Evolutionary conservation across 208 protist species (phyloP), one percentile per base, ranked within the genome.

Genomic region (Novymonas esmeraldas): DNA sequence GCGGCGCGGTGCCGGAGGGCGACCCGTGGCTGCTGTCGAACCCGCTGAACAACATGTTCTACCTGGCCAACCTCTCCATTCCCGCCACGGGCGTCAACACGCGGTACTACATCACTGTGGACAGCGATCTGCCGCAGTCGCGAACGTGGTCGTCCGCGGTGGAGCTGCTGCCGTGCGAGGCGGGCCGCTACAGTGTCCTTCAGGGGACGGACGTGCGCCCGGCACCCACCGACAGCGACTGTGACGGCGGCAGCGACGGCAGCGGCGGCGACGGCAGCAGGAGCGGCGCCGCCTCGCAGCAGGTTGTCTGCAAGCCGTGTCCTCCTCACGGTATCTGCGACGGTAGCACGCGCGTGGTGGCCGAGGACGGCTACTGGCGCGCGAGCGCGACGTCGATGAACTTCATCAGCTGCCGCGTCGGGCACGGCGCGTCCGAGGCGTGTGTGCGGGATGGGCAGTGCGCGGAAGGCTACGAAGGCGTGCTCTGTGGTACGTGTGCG

Each of bases 281-380:
- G 2, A 31, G 6, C 11, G 1, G 16, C n/a, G 29, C 24, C 11
- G 18, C 14, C 20, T 3, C 20, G 39, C 34, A 7, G n/a, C 0
- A 16, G 9, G 55, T 62, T 20, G 7, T 34, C 20, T 85, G 80
- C 63, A n/a, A 46, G 3, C 60, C 67, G 33, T 85, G 80, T 49
- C 76, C 76, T 0, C n/a, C 29, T 11, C 50, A 77, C 31, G 72
- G 61, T 14, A 29, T 73, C 14, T 85, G 80, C 70, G 69, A 85
- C 60, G 80, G 80, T 42, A 73, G 67, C 6, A 18, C 42, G 9
- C 33, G 20, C 5, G 55, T 73, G 20, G 28, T 61, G 2, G 68
- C 67, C 14, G 48, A 72, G 57, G 51, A 76, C 28, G 73, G 73
- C 24, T 85, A 70, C 62, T 85, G 80, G 80, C 65, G 68, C 14